Conservation (phyloP, 352 stramenopile genomes). For the Blastocystis sp. region DNA sequence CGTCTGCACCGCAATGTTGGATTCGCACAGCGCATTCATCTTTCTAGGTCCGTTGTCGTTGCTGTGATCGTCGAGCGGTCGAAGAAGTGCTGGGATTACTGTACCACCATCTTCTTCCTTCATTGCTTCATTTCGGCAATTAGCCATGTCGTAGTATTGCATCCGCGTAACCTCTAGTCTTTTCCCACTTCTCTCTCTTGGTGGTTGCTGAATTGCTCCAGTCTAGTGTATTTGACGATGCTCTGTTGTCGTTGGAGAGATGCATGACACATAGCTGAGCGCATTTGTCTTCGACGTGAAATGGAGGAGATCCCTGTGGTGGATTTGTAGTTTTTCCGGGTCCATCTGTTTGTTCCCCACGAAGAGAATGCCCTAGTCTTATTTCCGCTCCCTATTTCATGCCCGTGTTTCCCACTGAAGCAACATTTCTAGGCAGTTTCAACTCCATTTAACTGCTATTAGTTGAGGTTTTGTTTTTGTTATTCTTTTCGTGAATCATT, state of each 20-base stretch:
- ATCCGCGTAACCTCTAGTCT: neutral
- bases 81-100: constrained; percentile 67
- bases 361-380: too few relatives aligned
- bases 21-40: neutral
- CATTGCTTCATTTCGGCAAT: constrained; percentile 34
- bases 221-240: constrained; percentile 9
- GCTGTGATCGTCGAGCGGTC: constrained; percentile 35
- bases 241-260: neutral
- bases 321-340: constrained; percentile 24
- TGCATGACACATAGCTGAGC: constrained; percentile 6
- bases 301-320: constrained; percentile 48
- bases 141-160: neutral
- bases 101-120: constrained; percentile 39
- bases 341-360: neutral
- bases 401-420: too few relatives aligned
- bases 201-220: constrained; percentile 29
- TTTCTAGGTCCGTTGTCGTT: constrained; percentile 36
- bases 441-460: too few relatives aligned
- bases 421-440: too few relatives aligned
- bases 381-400: too few relatives aligned
- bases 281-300: constrained; percentile 33
- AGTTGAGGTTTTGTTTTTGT: too few relatives aligned
- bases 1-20: constrained; percentile 17
- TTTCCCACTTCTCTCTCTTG: constrained; percentile 21
- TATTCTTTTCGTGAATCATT: too few relatives aligned